Evolutionary conservation across 257 asterid genomes (phyloP).

Genomic region (Buddleja alternifolia): DNA sequence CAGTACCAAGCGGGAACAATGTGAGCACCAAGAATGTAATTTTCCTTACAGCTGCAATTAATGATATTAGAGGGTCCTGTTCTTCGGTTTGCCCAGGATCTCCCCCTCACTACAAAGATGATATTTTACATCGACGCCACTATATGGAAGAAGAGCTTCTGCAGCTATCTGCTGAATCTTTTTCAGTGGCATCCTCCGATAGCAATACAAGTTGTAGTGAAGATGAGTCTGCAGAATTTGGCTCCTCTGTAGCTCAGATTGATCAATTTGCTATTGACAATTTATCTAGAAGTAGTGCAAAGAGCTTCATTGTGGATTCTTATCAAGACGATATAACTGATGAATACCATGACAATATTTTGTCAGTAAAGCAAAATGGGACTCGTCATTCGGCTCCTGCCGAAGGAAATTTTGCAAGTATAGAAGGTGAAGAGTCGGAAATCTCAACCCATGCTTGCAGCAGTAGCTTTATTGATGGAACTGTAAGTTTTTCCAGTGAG

Average conservation of each 20-base stretch:
- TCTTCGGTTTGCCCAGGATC: constrained; percentile 66
- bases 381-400: constrained; percentile 27
- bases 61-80: constrained; percentile 46
- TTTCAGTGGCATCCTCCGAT: constrained; percentile 77
- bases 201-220: constrained; percentile 82
- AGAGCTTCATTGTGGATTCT: constrained; percentile 26
- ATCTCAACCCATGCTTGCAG: constrained; percentile 30
- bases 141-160: constrained; percentile 86
- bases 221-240: constrained; percentile 54
- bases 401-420: constrained; percentile 34
- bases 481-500: constrained; percentile 32
- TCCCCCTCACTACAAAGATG: constrained; percentile 93
- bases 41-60: constrained; percentile 44
- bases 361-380: constrained; percentile 47
- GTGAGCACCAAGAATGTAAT: constrained; percentile 35
- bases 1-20: constrained; percentile 40
- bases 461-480: constrained; percentile 36
- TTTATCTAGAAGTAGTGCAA: constrained; percentile 39
- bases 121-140: constrained; percentile 86
- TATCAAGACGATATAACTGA: constrained; percentile 28
- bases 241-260: constrained; percentile 37
- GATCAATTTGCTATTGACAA: constrained; percentile 44
- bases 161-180: constrained; percentile 77
- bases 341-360: constrained; percentile 35
- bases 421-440: constrained; percentile 37